Percentiles rank a stretch among this genome's conserved stretches.
Conservation (phyloP, 257 asterid species). For the Dorcoceras hygrometricum region DNA sequence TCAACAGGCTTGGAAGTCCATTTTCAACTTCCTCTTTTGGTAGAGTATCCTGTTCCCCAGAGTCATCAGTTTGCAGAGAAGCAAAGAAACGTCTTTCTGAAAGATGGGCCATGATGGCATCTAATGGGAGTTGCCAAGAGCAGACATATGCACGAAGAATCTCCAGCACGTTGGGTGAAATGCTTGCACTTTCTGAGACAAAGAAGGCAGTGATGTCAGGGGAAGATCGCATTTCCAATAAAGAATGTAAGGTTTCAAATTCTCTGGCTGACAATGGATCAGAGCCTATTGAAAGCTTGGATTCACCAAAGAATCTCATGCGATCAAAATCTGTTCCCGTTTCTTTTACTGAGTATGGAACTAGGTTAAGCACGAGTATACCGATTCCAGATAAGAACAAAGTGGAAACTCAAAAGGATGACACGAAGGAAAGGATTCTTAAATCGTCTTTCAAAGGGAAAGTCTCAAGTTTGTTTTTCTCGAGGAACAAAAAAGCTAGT, state of each 20-base stretch:
- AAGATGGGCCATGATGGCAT: constrained; percentile 91
- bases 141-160: constrained; percentile 61
- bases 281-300: constrained; percentile 30
- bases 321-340: constrained; percentile 91
- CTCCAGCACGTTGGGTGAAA: constrained; percentile 92
- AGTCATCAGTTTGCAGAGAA: constrained; percentile 89
- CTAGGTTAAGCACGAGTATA: constrained; percentile 34
- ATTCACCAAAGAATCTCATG: constrained; percentile 55
- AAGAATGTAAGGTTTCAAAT: constrained; percentile 39
- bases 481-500: constrained; percentile 56
- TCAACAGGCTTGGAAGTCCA: constrained; percentile 79
- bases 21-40: constrained; percentile 73
- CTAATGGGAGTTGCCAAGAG: constrained; percentile 65
- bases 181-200: constrained; percentile 94
- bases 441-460: constrained; percentile 74
- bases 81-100: constrained; percentile 97
- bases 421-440: constrained; percentile 43
- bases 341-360: constrained; percentile 52
- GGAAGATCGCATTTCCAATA: constrained; percentile 36
- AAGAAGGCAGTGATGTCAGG: constrained; percentile 40
- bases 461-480: constrained; percentile 79
- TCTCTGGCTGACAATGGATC: constrained; percentile 30
- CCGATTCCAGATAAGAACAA: constrained; percentile 36
- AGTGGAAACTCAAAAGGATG: constrained; percentile 42
- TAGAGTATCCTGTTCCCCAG: constrained; percentile 89